phyloP scores from a whole-genome alignment of 257 asterid species.

The Solanum clarkiae region DNA sequence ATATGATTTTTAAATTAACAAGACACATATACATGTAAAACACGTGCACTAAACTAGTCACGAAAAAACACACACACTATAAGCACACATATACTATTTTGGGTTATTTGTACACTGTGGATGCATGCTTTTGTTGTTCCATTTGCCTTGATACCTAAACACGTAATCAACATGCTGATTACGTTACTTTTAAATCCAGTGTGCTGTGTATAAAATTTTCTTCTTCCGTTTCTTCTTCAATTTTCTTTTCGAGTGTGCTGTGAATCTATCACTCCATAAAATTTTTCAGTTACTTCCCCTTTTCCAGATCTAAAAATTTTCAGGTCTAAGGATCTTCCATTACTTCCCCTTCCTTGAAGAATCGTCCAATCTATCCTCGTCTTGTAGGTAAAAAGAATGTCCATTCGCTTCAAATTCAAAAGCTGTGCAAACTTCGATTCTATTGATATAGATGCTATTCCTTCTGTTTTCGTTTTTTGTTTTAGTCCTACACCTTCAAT shows the following conservation, averaged over 20 bases:
- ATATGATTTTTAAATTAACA: no score
- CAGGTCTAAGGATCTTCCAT: no score
- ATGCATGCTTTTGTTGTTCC: not conserved
- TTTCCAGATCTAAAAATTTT: no score
- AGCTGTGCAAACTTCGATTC: slow-evolving; percentile 52
- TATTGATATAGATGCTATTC: slow-evolving; percentile 27
- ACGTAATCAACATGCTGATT: no score
- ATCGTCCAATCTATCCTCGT: not conserved
- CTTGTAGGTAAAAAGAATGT: slow-evolving; percentile 23
- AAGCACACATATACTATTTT: not conserved
- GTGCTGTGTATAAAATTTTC: not conserved
- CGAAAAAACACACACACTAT: no score
- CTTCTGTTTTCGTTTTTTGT: not conserved
- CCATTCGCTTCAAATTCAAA: slow-evolving; percentile 72
- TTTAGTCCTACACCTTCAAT: not conserved
- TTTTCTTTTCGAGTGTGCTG: no score
- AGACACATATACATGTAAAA: no score
- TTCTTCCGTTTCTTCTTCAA: not conserved
- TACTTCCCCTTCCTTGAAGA: not conserved
- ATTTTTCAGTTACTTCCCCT: no score
- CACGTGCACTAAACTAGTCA: no score
- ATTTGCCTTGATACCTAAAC: no score
- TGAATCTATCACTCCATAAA: no score
- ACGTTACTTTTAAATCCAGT: not conserved
- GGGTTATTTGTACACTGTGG: not conserved